Conservation (phyloP, 2,329 filamentous ascomycete genomes). For the Meredithiella fracta region DNA sequence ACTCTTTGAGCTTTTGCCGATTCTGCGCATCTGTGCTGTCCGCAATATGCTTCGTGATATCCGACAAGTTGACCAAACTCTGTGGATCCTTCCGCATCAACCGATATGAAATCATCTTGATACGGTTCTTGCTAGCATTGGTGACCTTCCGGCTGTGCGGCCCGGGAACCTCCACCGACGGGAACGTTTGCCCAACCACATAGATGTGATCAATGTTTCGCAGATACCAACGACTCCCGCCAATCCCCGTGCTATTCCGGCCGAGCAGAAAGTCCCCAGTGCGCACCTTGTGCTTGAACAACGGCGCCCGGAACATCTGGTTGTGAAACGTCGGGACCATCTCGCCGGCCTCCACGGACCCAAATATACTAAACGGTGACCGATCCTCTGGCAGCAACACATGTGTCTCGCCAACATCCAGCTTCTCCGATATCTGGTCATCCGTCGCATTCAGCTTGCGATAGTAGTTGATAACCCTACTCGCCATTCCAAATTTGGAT, state of each 20-base stretch:
- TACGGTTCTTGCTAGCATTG: slow-evolving; percentile 86
- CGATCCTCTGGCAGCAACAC: slow-evolving; percentile 85
- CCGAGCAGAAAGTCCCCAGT: slow-evolving; percentile 74
- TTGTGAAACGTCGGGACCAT: slow-evolving; percentile 85
- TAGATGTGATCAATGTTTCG: slow-evolving; percentile 83
- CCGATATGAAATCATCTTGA: slow-evolving; percentile 90
- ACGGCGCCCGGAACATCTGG: slow-evolving; percentile 82
- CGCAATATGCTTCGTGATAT: slow-evolving; percentile 81
- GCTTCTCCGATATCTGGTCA: slow-evolving; percentile 59
- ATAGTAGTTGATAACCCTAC: slow-evolving; percentile 91
- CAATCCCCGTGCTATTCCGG: slow-evolving; percentile 59
- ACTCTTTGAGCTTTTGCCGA: slow-evolving; percentile 91
- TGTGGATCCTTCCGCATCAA: slow-evolving; percentile 63
- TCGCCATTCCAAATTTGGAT: slow-evolving; percentile 96
- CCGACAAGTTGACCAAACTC: slow-evolving; percentile 54
- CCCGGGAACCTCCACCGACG: slow-evolving; percentile 78
- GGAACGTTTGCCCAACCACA: slow-evolving; percentile 84
- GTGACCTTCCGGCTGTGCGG: slow-evolving; percentile 91
- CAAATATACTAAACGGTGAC: slow-evolving; percentile 90
- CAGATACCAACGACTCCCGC: slow-evolving; percentile 67
- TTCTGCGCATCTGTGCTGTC: slow-evolving; percentile 93
- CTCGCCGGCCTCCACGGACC: slow-evolving; percentile 79
- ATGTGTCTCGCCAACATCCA: slow-evolving; percentile 74
- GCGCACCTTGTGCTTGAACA: slow-evolving; percentile 72
- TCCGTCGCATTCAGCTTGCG: slow-evolving; percentile 61